Evolutionary conservation across 345 rosid genomes (phyloP), one percentile per base, ranked within the genome.

Genomic region (Murraya paniculata): DNA sequence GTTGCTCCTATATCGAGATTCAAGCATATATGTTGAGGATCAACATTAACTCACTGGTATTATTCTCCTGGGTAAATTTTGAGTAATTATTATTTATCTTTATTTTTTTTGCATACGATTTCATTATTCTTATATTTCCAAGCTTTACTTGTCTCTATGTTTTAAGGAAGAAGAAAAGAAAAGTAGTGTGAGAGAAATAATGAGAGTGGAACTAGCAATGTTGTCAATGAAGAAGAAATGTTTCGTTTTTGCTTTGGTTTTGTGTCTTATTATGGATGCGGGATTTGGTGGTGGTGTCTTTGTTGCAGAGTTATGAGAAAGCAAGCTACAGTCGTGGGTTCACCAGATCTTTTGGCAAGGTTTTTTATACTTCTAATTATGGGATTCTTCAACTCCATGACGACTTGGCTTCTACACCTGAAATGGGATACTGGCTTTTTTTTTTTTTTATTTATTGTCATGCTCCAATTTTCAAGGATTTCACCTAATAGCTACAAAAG

Each of bases 321-420:
- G 35, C 81, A 31, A 28, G n/a, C 60, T 59, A n/a, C 77, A 78
- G 79, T 9, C 71, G 64, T 16, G 87, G 85, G 28, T 88, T n/a
- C n/a, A n/a, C n/a, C n/a, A n/a, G n/a, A 68, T 90, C 91, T 1
- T 86, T 92, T 77, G 57, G 78, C 77, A 71, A 72, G 56, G 88
- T 90, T 76, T 95, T 82, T 82, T 92, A 92, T 72, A 88, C 94
- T 76, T 93, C 98, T 61, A 82, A 82, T 73, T 93, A 93, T 77
- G 97, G 10, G 5, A 31, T 61, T 78, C 76, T 92, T 55, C 94
- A 95, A 79, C 95, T 95, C 85, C 80, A 90, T 78, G 93, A 95
- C 62, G 98, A 98, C 35, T 83, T 95, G 77, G 97, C 89, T 81
- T 81, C 16, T 71, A 91, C 97, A 86, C 98, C 98, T 84, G 95